A percentile compares a stretch with the other conserved stretches of the same genome.
Conservation (phyloP, 169 alveolate genomes). For the Plasmodium gallinaceum region DNA sequence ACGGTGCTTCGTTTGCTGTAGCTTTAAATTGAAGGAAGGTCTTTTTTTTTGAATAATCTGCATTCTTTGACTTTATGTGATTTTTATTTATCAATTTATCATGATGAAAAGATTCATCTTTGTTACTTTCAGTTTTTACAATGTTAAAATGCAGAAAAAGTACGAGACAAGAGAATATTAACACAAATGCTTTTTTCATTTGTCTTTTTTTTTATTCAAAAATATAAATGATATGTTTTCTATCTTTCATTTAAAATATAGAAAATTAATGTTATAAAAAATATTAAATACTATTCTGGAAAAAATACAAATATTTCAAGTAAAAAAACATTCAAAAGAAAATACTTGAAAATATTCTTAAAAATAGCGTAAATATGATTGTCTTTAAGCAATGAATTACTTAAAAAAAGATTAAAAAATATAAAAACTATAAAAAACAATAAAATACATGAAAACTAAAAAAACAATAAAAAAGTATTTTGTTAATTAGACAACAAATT, state of each 20-base stretch:
- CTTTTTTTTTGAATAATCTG: conserved; percentile 16
- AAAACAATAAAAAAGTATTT: conserved; percentile 2
- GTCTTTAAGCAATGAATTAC: conserved; percentile 34
- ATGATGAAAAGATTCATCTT: conserved; percentile 38
- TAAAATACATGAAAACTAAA: conserved; percentile 1
- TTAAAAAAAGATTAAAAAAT: conserved; percentile 14
- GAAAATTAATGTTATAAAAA: conserved; percentile 38
- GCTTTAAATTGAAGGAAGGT: conserved; percentile 42
- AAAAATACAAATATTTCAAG: conserved; percentile 28
- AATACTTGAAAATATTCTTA: not conserved
- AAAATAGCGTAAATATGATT: conserved; percentile 2
- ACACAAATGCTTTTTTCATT: conserved; percentile 63
- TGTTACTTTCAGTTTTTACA: conserved; percentile 19
- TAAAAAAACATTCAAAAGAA: conserved; percentile 21
- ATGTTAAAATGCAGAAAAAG: conserved; percentile 35
- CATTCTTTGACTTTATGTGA: not conserved
- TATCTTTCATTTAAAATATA: conserved; percentile 35
- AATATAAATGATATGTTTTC: conserved; percentile 21
- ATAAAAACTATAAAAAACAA: conserved; percentile 4
- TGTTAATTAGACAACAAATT: conserved; percentile 32
- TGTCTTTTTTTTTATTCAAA: conserved; percentile 33
- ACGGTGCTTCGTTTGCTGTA: conserved; percentile 16
- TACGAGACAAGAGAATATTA: conserved; percentile 33
- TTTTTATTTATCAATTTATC: conserved; percentile 9
- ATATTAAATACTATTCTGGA: conserved; percentile 9